These are phyloP conservation scores for Phytophthora podocarpi DNA, from an alignment of 352 stramenopile genomes.

Conservation along the genomic window DNA sequence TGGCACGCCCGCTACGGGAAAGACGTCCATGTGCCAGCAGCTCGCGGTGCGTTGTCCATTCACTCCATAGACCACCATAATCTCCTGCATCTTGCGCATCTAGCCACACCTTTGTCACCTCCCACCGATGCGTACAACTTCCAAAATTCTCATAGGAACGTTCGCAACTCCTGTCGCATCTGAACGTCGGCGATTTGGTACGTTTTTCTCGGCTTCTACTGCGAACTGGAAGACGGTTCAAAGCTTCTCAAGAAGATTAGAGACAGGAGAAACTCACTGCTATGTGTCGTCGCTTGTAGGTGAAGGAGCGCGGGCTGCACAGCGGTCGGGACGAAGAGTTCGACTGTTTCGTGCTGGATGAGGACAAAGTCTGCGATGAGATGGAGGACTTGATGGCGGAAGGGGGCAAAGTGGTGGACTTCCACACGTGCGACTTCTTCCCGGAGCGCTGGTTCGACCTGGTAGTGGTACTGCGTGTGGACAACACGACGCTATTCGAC, in stretches of 20 bases:
- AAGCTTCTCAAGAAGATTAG: background rate
- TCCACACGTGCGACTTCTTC: slow-evolving; percentile 98
- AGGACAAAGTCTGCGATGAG: slow-evolving; percentile 97
- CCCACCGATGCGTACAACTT: slow-evolving; percentile 11
- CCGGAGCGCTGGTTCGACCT: slow-evolving; percentile 98
- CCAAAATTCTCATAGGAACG: slow-evolving; percentile 52
- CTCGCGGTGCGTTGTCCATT: slow-evolving; percentile 66
- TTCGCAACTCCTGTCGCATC: slow-evolving; percentile 83
- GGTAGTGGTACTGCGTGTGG: slow-evolving; percentile 90
- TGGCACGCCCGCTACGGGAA: slow-evolving; percentile 96
- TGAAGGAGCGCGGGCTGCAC: slow-evolving; percentile 83
- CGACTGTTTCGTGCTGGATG: slow-evolving; percentile 96
- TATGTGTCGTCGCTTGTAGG: slow-evolving; percentile 25
- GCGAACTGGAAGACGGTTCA: background rate
- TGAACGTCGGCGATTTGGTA: slow-evolving; percentile 95
- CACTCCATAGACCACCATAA: background rate
- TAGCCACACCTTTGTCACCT: slow-evolving; percentile 7
- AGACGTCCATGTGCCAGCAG: slow-evolving; percentile 94
- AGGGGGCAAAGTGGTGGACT: slow-evolving; percentile 94
- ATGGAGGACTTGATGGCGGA: slow-evolving; percentile 93
- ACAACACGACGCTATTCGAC: slow-evolving; percentile 94
- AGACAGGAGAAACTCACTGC: slow-evolving; percentile 6
- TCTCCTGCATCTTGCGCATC: slow-evolving; percentile 1
- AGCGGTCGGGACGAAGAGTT: slow-evolving; percentile 93
- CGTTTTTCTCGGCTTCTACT: slow-evolving; percentile 17